These are phyloP conservation scores for Fusarium abutilonis DNA, from an alignment of 2,329 filamentous ascomycete genomes.

Conservation along the genomic window DNA sequence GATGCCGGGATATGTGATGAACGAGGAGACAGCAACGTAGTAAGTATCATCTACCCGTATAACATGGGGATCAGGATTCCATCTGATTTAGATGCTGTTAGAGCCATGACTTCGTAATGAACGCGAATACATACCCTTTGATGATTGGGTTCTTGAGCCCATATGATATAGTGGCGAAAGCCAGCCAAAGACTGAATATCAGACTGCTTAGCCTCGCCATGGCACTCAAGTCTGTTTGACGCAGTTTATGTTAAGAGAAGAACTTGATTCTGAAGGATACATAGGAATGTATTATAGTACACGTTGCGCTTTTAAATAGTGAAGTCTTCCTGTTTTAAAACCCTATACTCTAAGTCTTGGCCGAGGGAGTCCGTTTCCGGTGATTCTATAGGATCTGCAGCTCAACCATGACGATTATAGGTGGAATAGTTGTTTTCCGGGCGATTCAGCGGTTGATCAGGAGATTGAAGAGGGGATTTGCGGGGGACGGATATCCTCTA, in stretches of 20 bases:
- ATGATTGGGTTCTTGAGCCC: slow-evolving; percentile 7
- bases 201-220: not conserved
- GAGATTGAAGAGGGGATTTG: not conserved
- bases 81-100: not conserved
- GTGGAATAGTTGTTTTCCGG: not conserved
- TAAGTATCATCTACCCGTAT: slow-evolving; percentile 26
- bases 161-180: not conserved
- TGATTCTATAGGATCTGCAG: not conserved
- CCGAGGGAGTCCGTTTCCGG: not conserved
- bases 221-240: not conserved
- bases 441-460: not conserved
- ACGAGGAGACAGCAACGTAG: slow-evolving; percentile 35
- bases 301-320: no score
- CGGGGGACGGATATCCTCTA: not conserved
- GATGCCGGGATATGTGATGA: slow-evolving; percentile 34
- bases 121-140: not conserved
- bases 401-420: not conserved
- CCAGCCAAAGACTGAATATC: not conserved
- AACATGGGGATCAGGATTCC: slow-evolving; percentile 35
- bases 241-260: no score
- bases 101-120: not conserved
- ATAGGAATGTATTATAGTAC: no score
- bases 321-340: no score
- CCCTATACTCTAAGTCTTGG: not conserved
- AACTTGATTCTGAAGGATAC: no score